Evolutionary conservation across 2,329 filamentous ascomycete species (phyloP).

Genomic region (Keithomyces neogunnii): DNA sequence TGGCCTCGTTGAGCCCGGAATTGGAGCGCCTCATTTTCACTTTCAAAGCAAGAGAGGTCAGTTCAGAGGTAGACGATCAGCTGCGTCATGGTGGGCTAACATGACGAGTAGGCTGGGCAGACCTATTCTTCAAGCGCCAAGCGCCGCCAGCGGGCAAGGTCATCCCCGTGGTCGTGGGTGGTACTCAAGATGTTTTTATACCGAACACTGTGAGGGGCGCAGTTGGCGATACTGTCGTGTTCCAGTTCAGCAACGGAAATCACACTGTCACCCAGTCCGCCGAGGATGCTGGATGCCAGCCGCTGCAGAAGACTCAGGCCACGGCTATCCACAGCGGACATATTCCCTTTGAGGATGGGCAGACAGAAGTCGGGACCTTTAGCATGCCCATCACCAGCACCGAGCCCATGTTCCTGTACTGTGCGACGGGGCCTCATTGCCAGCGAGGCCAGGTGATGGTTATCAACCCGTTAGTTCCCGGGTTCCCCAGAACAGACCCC

Average conservation of each 20-base stretch:
- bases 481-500: too few species aligned
- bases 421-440: conserved; percentile 39
- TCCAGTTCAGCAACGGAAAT: conserved; percentile 34
- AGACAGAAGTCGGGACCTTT: conserved; percentile 34
- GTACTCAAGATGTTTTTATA: conserved; percentile 25
- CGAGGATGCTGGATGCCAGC: conserved; percentile 26
- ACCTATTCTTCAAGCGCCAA: too few species aligned
- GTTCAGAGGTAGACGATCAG: background rate
- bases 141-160: conserved; percentile 8
- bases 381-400: conserved; percentile 35
- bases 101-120: too few species aligned
- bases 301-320: conserved; percentile 23
- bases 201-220: conserved; percentile 26
- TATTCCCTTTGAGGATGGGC: conserved; percentile 27
- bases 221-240: conserved; percentile 30
- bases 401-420: conserved; percentile 42
- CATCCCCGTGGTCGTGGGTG: conserved; percentile 25
- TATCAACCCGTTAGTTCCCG: conserved; percentile 33
- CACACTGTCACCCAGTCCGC: conserved; percentile 34
- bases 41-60: background rate
- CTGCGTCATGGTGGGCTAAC: too few species aligned
- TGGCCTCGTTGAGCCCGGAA: background rate
- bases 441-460: conserved; percentile 41
- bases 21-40: background rate
- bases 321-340: conserved; percentile 31